These are phyloP conservation scores for Ustilago sp. DNA, from an alignment of 1,284 basidiomycete genomes.

Conservation along the genomic window DNA sequence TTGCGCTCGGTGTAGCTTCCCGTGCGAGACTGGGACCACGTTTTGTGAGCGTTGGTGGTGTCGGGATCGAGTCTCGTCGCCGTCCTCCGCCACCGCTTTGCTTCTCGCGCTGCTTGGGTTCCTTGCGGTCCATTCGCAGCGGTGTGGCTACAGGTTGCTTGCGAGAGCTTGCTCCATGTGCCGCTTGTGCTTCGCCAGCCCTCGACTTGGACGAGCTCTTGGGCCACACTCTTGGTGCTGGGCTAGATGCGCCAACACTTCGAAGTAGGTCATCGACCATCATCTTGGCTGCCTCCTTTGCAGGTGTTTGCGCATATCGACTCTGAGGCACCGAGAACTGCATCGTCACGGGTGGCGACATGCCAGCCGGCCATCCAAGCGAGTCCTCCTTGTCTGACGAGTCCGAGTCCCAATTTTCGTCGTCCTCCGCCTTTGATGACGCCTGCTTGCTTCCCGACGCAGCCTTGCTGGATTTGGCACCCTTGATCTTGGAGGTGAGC, in stretches of 20 bases:
- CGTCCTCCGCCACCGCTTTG: conserved; percentile 18
- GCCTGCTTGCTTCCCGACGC: conserved; percentile 59
- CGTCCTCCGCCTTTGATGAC: conserved; percentile 28
- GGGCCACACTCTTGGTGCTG: conserved; percentile 42
- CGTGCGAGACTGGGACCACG: conserved; percentile 31
- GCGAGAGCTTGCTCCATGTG: conserved; percentile 18
- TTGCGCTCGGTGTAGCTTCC: conserved; percentile 29
- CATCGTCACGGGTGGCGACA: conserved; percentile 88
- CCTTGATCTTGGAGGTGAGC: conserved; percentile 60
- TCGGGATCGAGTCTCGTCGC: conserved; percentile 63
- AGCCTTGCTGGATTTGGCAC: conserved; percentile 10
- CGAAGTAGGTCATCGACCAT: conserved; percentile 67
- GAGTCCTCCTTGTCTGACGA: conserved; percentile 72
- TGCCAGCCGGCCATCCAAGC: conserved; percentile 73
- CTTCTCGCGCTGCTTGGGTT: conserved; percentile 35
- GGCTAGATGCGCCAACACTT: conserved; percentile 55
- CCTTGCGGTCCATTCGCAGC: conserved; percentile 44
- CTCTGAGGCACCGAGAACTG: conserved; percentile 81
- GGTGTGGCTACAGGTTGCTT: conserved; percentile 58
- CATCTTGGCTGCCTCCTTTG: conserved; percentile 65
- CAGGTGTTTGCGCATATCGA: conserved; percentile 75
- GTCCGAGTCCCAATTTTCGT: conserved; percentile 58
- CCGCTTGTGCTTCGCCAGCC: conserved; percentile 1
- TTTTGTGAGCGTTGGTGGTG: conserved; percentile 64
- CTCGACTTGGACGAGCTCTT: conserved; percentile 34